These are phyloP conservation scores for Fusarium anthophilum DNA, from an alignment of 2,329 filamentous ascomycete species.

Conservation along the genomic window DNA sequence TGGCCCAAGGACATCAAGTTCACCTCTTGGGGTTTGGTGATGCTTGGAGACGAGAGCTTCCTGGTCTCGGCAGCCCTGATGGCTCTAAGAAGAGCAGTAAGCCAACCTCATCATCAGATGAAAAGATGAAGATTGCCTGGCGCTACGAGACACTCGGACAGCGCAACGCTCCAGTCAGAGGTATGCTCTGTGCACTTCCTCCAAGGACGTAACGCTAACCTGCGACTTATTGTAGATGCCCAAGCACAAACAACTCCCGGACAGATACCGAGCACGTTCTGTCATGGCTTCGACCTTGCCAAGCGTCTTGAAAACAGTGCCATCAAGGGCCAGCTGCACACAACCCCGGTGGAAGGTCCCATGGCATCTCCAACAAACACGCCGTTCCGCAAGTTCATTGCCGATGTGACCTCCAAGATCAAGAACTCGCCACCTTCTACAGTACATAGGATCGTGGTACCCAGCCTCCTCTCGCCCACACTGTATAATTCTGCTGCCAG, in stretches of 20 bases:
- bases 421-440: constrained; percentile 65
- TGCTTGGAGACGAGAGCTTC: constrained; percentile 83
- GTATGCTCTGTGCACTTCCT: constrained; percentile 55
- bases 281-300: constrained; percentile 77
- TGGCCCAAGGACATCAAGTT: constrained; percentile 89
- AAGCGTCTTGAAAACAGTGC: constrained; percentile 65
- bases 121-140: constrained; percentile 99
- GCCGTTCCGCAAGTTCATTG: constrained; percentile 70
- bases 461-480: constrained; percentile 85
- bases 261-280: constrained; percentile 59
- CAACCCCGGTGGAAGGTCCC: constrained; percentile 56
- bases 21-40: constrained; percentile 85
- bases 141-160: constrained; percentile 86
- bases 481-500: constrained; percentile 77
- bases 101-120: constrained; percentile 56
- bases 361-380: constrained; percentile 36
- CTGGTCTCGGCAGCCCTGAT: constrained; percentile 67
- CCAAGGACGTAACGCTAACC: not conserved
- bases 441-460: constrained; percentile 86
- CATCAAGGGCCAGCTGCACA: constrained; percentile 60
- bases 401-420: constrained; percentile 65
- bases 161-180: constrained; percentile 70
- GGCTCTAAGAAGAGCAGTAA: constrained; percentile 52
- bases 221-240: constrained; percentile 23
- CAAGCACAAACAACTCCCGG: constrained; percentile 32